Evolutionary conservation across 805 yeast species (phyloP), one percentile per base, ranked within the genome.

Genomic region (Starmerella bombicola): DNA sequence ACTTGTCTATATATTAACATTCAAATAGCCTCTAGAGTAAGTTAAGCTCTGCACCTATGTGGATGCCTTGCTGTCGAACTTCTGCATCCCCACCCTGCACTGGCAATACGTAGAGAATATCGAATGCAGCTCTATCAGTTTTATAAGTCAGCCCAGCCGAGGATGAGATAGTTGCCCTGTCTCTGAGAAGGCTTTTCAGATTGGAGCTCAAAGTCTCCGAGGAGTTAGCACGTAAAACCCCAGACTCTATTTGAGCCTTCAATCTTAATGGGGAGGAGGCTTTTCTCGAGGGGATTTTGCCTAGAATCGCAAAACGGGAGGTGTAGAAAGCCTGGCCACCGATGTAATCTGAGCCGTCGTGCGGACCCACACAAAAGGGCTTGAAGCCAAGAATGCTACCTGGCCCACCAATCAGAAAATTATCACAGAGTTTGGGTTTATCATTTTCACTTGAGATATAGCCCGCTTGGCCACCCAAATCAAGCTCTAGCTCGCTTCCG

Each of bases 391-490:
- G 66, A 28, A 83, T 71, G 40, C 74, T 74, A 42, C 73, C 69
- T 25, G 73, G 68, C 0, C 93, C 93, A 16, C 93, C 91, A 35
- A 80, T 65, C 54, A 78, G 80, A 57, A 84, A 86, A 50, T 78
- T 71, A 60, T 88, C 97, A 48, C 76, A 67, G 22, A 78, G 59
- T 50, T 78, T 80, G 2, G 79, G 61, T 40, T 62, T 41, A 46
- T 53, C 44, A 30, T 36, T 45, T 31, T 30, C 37, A 17, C 32
- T 22, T 30, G 30, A 40, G 28, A 55, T 35, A 29, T 38, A 45
- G n/a, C 58, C 58, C 5, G 45, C 35, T 5, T 39, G 28, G 23
- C 46, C 51, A 6, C 35, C 16, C 23, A 49, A 31, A 20, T 48
- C 42, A 23, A 54, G 42, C 13, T 47, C 47, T 5, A 56, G 37